phyloP scores from a whole-genome alignment of 2,329 filamentous ascomycete genomes.

The Dothideomycetes sp. region DNA sequence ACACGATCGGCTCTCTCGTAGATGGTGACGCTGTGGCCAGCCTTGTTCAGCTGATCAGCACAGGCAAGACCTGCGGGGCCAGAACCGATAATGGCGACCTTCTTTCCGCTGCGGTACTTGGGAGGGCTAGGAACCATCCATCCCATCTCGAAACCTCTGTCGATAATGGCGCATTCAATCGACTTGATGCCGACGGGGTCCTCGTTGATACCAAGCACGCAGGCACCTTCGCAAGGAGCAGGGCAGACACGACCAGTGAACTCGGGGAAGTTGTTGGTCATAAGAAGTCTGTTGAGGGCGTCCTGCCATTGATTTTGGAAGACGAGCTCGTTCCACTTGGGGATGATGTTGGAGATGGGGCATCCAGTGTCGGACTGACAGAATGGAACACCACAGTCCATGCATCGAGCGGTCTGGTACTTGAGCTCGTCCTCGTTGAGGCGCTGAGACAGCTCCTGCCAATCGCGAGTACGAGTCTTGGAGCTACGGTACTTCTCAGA shows the following conservation, averaged over 20 bases:
- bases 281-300: conserved; percentile 78
- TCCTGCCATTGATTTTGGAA: conserved; percentile 73
- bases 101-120: conserved; percentile 74
- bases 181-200: conserved; percentile 97
- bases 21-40: conserved; percentile 77
- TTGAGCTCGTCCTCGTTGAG: conserved; percentile 91
- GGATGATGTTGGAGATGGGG: conserved; percentile 94
- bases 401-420: conserved; percentile 92
- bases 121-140: conserved; percentile 88
- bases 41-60: conserved; percentile 89
- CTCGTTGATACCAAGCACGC: conserved; percentile 91
- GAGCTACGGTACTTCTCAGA: conserved; percentile 85
- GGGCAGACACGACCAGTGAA: conserved; percentile 96
- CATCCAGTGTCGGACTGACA: conserved; percentile 94
- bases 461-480: conserved; percentile 79
- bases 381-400: conserved; percentile 98
- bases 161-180: conserved; percentile 95
- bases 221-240: conserved; percentile 91
- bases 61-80: conserved; percentile 82
- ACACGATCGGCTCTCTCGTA: conserved; percentile 87
- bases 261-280: conserved; percentile 98
- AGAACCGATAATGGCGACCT: conserved; percentile 78
- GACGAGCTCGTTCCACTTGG: conserved; percentile 87
- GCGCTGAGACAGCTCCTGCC: conserved; percentile 79
- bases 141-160: conserved; percentile 93